These are phyloP conservation scores for Jatropha podagrica DNA, from an alignment of 441 rosid species.

Conservation along the genomic window DNA sequence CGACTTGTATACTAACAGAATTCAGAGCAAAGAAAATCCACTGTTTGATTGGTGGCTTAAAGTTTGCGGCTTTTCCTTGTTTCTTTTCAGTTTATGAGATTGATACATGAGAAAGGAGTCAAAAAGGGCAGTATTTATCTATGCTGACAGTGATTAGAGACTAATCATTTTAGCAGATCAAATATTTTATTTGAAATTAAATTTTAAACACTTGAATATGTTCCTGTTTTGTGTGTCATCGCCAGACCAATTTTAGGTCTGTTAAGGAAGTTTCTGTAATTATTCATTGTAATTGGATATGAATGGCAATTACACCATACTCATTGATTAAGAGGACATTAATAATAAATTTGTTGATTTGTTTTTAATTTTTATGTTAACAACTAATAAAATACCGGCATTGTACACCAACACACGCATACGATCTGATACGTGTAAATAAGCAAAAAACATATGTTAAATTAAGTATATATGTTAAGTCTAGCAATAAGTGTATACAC, in stretches of 20 bases:
- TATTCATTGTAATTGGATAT: background rate
- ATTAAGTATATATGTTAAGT: too few species aligned
- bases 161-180: background rate
- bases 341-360: background rate
- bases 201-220: background rate
- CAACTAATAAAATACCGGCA: background rate
- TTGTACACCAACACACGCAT: too few species aligned
- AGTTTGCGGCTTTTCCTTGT: background rate
- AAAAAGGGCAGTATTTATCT: background rate
- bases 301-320: background rate
- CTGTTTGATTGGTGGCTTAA: conserved; percentile 21
- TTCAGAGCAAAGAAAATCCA: background rate
- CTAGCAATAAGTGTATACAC: too few species aligned
- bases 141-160: background rate
- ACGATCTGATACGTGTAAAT: too few species aligned
- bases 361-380: too few species aligned
- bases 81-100: background rate
- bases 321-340: background rate
- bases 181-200: background rate
- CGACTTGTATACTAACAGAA: too few species aligned
- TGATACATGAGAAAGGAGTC: background rate
- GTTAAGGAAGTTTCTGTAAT: background rate
- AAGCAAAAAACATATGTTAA: too few species aligned
- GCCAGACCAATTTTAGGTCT: background rate
- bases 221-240: background rate